Conservation (phyloP, 495 filamentous ascomycete genomes). For the Penicillium cinerascens region DNA sequence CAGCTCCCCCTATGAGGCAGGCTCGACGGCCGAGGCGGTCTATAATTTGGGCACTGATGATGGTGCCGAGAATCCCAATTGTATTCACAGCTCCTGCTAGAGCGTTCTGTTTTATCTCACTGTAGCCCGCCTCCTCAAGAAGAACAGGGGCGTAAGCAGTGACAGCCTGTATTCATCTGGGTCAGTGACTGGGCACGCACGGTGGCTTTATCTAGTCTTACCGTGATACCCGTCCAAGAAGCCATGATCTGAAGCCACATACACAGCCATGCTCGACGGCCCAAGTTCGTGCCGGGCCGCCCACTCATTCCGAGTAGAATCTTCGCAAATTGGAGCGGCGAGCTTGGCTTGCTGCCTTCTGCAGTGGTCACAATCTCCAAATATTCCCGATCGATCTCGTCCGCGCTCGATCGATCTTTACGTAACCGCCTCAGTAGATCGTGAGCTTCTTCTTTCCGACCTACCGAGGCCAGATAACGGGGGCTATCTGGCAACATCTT, state of each 20-base stretch:
- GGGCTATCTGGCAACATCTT: slow-evolving; percentile 49
- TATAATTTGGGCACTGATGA: slow-evolving; percentile 52
- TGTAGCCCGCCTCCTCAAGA: slow-evolving; percentile 42
- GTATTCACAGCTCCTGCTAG: slow-evolving; percentile 54
- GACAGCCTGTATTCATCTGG: slow-evolving; percentile 22
- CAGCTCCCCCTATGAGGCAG: slow-evolving; percentile 42
- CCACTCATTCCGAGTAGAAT: slow-evolving; percentile 34
- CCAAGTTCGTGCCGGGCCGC: slow-evolving; percentile 30
- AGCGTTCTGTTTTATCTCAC: slow-evolving; percentile 43
- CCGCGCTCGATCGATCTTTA: slow-evolving; percentile 14
- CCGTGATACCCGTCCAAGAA: slow-evolving; percentile 49
- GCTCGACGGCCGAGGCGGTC: slow-evolving; percentile 46
- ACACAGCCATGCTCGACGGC: slow-evolving; percentile 46
- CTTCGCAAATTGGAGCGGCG: slow-evolving; percentile 35
- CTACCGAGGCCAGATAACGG: slow-evolving; percentile 40
- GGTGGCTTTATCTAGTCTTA: slow-evolving; percentile 10
- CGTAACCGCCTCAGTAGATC: slow-evolving; percentile 32
- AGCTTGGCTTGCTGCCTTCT: slow-evolving; percentile 31
- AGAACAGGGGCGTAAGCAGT: slow-evolving; percentile 45
- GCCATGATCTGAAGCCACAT: slow-evolving; percentile 56
- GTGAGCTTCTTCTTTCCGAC: slow-evolving; percentile 37
- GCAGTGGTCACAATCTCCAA: slow-evolving; percentile 38
- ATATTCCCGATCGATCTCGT: slow-evolving; percentile 38
- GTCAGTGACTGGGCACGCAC: background rate
- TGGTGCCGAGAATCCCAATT: slow-evolving; percentile 51